Base-by-base conservation (phyloP, 73 alveolate genomes). In the Durusdinium trenchii region DNA sequence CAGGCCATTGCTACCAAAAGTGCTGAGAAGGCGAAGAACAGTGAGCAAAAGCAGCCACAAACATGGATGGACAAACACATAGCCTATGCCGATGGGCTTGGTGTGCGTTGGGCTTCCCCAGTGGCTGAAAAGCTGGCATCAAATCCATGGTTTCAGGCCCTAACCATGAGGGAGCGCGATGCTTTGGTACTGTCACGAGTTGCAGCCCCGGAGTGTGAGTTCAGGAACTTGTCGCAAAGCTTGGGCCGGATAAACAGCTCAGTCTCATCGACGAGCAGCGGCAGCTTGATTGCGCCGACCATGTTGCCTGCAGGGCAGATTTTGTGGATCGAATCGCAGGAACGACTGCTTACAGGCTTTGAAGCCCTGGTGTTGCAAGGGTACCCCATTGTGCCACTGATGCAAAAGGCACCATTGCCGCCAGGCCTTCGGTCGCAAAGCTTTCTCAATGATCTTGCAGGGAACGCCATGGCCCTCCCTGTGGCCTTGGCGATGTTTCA, bases 251-350 rank as follows among this genome's bases (percentile, higher is more conserved):
- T 30, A 40, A 42, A 51, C 32, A 30, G 71, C 36, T 12, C 28
- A 20, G 48, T 32, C 71, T 32, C 92, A 30, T 30, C 20, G 92
- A 47, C 45, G 50, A 47, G 48, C 47, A 85, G 54, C 62, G 79
- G 94, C 51, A 51, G 23, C 42, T 57, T 52, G 10, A 57, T 85
- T 30, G 94, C 94, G 47, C 94, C 94, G 48, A 83, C 94, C 48
- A 83, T 83, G 94, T 57, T 83, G 23, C 94, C 94, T 6, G n/a
- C n/a, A n/a, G 94, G 94, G 35, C 94, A 83, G 94, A 16, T 52
- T 32, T 28, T 51, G 76, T 85, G 79, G 94, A 6, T 54, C 36
- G 92, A 81, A 69, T 81, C 92, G 23, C 71, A 47, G 69, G 4
- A 20, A 30, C 43, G 92, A 12, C 48, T 81, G 47, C 60, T 81